Conservation (phyloP, 2,329 filamentous ascomycete species). For the Byssoonygena ceratinophila region DNA sequence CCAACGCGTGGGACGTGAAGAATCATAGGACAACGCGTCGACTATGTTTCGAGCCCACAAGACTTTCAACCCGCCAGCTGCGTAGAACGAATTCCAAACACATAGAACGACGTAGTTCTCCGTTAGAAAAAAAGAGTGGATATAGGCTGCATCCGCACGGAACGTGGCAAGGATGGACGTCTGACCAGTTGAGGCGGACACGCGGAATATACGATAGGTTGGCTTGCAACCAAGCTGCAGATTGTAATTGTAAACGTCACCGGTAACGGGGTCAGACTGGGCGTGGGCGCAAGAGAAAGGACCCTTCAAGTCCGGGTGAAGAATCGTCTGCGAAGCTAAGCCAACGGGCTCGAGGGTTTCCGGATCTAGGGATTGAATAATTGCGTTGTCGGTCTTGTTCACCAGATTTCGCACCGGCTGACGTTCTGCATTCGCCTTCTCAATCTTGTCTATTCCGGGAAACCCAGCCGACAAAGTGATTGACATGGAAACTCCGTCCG, state of each 20-base stretch:
- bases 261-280: constrained; percentile 58
- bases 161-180: constrained; percentile 64
- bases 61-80: constrained; percentile 48
- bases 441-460: constrained; percentile 42
- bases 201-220: constrained; percentile 60
- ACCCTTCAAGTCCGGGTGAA: constrained; percentile 61
- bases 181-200: constrained; percentile 51
- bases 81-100: constrained; percentile 56
- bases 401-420: constrained; percentile 42
- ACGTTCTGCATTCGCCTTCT: constrained; percentile 16
- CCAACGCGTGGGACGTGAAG: constrained; percentile 52
- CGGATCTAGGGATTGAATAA: constrained; percentile 54
- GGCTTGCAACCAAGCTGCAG: constrained; percentile 49
- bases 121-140: constrained; percentile 74
- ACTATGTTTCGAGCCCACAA: constrained; percentile 57
- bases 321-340: constrained; percentile 45
- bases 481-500: constrained; percentile 46
- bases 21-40: constrained; percentile 57
- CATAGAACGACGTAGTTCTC: constrained; percentile 61
- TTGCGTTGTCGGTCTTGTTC: constrained; percentile 49
- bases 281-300: constrained; percentile 60
- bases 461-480: constrained; percentile 58
- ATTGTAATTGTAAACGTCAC: constrained; percentile 74
- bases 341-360: constrained; percentile 63
- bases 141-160: constrained; percentile 52